Conservation (phyloP, 805 yeast species). For the Sugiyamaella floridensis region DNA sequence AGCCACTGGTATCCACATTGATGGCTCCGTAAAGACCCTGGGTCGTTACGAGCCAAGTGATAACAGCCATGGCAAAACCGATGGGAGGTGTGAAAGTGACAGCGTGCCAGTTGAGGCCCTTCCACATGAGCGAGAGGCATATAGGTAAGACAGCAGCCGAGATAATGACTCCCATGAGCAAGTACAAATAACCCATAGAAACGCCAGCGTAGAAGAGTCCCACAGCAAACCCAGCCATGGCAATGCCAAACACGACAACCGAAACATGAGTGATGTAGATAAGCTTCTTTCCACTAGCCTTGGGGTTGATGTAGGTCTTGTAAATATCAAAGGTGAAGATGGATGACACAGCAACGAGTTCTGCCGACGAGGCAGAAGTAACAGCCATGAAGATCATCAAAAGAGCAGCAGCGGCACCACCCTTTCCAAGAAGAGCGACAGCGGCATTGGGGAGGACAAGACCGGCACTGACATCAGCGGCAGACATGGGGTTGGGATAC, state of each 20-base stretch:
- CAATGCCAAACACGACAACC: conserved; percentile 52
- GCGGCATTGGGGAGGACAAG: conserved; percentile 64
- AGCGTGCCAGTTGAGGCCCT: conserved; percentile 56
- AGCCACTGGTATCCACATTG: conserved; percentile 67
- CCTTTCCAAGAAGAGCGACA: conserved; percentile 72
- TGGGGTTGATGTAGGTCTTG: conserved; percentile 72
- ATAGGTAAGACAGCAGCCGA: conserved; percentile 82
- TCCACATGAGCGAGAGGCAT: conserved; percentile 61
- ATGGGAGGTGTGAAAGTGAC: conserved; percentile 71
- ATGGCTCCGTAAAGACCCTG: conserved; percentile 39
- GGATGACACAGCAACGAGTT: conserved; percentile 80
- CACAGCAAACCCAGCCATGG: conserved; percentile 76
- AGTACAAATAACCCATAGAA: conserved; percentile 80
- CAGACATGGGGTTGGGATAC: conserved; percentile 58
- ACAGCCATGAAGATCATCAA: conserved; percentile 84
- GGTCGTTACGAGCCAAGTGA: conserved; percentile 50
- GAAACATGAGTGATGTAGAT: conserved; percentile 62
- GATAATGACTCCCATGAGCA: conserved; percentile 83
- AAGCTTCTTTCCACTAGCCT: conserved; percentile 66
- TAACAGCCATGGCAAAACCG: conserved; percentile 67
- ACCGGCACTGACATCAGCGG: conserved; percentile 75
- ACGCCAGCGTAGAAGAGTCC: conserved; percentile 78
- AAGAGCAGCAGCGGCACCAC: conserved; percentile 81
- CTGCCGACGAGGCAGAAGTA: conserved; percentile 88
- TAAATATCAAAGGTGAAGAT: conserved; percentile 80